Base-by-base conservation (phyloP, 2,329 filamentous ascomycete genomes). In the Cladosporium sp. region DNA sequence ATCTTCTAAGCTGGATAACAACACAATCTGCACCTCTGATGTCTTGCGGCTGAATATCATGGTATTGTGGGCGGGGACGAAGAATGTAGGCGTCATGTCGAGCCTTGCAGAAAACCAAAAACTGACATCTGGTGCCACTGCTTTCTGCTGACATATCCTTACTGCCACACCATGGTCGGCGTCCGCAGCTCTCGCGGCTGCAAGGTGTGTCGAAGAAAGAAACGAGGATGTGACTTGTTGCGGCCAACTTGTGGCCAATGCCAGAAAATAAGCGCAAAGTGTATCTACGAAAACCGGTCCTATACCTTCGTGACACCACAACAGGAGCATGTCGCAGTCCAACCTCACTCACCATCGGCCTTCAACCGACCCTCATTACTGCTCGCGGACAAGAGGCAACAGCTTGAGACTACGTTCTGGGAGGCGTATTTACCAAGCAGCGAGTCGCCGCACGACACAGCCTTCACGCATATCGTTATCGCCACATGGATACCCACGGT, bases 111-210 rank as follows among this genome's bases (percentile, higher is more conserved):
- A 46, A 23, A 21, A 21, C n/a, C 40, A 21, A 46, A 3, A 21
- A 11, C 40, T n/a, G n/a, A 46, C 12, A 37, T 23, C 53, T 14
- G 5, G 29, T 58, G 29, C 55, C 29, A 58, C 29, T 23, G 29
- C n/a, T 33, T 21, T 21, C 40, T 46, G 40, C 40, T 46, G 40
- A 46, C 21, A 33, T 23, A 33, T 21, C 11, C 29, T 23, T 21
- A 18, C 7, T 3, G 37, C 26, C 23, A 28, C 49, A n/a, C 26
- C 28, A 57, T 57, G 55, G 55, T 23, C n/a, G 55, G 55, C 31
- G 31, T 40, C 11, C 55, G 55, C n/a, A 57, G 55, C 55, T 57
- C 55, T 14, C 55, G n/a, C 12, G 55, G 55, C n/a, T 57, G 55
- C 33, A 57, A 40, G 31, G 29, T 14, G 31, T 57, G 55, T 40